Conservation (phyloP, 1,139 yeast genomes). For the Blastobotrys persicus region DNA sequence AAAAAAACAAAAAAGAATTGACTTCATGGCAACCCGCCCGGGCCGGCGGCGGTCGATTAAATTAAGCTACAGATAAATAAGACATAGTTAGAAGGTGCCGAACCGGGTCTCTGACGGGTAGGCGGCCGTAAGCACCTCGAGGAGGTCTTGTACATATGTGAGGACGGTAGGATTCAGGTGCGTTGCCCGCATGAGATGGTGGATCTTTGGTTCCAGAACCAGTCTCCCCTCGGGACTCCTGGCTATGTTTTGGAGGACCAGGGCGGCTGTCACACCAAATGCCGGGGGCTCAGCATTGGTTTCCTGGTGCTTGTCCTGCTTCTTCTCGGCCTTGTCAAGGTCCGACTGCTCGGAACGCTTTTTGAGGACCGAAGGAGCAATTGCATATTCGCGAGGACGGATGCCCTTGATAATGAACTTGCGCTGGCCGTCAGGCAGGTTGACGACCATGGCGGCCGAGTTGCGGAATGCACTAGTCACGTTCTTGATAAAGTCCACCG, state of each 20-base stretch:
- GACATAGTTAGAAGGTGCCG: neutral
- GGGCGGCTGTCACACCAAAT: conserved; percentile 37
- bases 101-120: neutral
- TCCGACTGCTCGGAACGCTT: conserved; percentile 17
- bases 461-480: conserved; percentile 88
- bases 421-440: conserved; percentile 55
- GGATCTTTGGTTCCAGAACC: conserved; percentile 28
- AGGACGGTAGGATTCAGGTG: conserved; percentile 28
- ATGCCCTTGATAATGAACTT: conserved; percentile 92
- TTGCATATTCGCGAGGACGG: conserved; percentile 56
- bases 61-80: neutral
- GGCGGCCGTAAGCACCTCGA: conserved; percentile 15
- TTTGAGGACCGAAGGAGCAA: conserved; percentile 38
- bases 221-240: conserved; percentile 34
- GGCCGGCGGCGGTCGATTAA: no score
- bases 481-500: conserved; percentile 93
- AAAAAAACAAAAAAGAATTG: neutral
- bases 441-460: conserved; percentile 89
- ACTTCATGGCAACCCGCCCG: neutral
- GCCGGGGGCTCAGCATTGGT: conserved; percentile 30
- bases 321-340: conserved; percentile 7
- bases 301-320: conserved; percentile 9
- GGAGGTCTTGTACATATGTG: conserved; percentile 27
- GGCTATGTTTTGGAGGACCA: conserved; percentile 41
- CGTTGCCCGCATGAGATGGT: conserved; percentile 29